These are phyloP conservation scores for Emergomyces pasteurianus DNA, from an alignment of 2,329 filamentous ascomycete genomes.

Conservation along the genomic window DNA sequence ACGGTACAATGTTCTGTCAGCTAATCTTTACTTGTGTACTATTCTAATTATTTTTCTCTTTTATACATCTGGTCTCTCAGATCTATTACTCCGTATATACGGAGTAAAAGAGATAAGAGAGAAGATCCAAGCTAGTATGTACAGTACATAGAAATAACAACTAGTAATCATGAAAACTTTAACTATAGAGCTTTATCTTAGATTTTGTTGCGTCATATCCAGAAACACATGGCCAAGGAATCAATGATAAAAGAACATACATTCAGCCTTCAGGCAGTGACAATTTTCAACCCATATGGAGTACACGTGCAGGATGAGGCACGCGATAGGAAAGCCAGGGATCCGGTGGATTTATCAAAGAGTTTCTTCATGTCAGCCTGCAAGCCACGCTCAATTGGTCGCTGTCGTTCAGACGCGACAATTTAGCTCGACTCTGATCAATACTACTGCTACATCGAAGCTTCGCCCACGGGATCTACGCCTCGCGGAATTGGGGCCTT, in stretches of 20 bases:
- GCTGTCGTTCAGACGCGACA: background rate
- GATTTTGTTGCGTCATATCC: background rate
- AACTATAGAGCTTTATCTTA: no score
- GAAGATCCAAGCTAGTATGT: no score
- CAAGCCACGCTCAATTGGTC: background rate
- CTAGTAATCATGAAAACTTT: no score
- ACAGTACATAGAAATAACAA: no score
- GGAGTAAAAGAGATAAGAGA: no score
- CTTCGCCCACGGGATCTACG: slow-evolving; percentile 10
- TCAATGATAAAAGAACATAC: no score
- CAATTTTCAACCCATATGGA: background rate
- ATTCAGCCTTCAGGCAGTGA: background rate
- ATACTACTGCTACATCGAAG: background rate
- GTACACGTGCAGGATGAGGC: background rate
- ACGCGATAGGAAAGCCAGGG: background rate
- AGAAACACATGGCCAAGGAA: no score
- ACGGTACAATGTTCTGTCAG: no score
- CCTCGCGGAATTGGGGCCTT: slow-evolving; percentile 39
- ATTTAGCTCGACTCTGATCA: background rate
- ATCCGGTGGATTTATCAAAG: background rate
- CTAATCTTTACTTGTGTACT: no score
- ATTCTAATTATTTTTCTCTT: no score
- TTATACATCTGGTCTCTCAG: no score
- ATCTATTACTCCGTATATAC: no score
- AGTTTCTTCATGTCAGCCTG: background rate